A percentile compares a stretch with the other conserved stretches of the same genome.
These are phyloP conservation scores for Pyrus bretschneideri DNA, from an alignment of 306 rosid species.

Conservation along the genomic window DNA sequence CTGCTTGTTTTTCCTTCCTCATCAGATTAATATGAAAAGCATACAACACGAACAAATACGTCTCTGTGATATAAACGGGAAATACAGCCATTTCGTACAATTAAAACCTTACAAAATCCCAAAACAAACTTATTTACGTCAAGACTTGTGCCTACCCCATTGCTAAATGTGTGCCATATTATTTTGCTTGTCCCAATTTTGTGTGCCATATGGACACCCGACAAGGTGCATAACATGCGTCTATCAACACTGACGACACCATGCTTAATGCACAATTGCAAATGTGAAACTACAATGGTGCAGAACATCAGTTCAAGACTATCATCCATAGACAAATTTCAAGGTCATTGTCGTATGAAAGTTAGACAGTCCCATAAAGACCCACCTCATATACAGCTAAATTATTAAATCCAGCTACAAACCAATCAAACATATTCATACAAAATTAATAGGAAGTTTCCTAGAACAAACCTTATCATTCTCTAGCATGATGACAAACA, in stretches of 20 bases:
- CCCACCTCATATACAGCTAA: background rate
- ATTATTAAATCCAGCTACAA: background rate
- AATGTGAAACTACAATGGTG: background rate
- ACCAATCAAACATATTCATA: background rate
- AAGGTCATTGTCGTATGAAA: background rate
- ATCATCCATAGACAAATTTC: background rate
- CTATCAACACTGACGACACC: background rate
- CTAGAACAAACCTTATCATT: slow-evolving; percentile 71
- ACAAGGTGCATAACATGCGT: background rate
- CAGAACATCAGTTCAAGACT: background rate
- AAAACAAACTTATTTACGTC: background rate
- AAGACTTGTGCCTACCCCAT: background rate
- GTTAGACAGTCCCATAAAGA: background rate
- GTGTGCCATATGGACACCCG: background rate
- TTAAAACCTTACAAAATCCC: background rate
- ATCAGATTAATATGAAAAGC: background rate
- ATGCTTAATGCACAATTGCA: background rate
- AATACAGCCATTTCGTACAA: background rate
- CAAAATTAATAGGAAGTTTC: background rate
- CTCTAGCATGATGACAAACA: slow-evolving; percentile 79
- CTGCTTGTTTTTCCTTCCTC: too few species aligned
- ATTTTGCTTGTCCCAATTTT: background rate
- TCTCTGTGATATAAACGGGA: background rate
- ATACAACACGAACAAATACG: background rate
- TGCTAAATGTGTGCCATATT: background rate